phyloP scores from a whole-genome alignment of 306 rosid species.

The Morella rubra region DNA sequence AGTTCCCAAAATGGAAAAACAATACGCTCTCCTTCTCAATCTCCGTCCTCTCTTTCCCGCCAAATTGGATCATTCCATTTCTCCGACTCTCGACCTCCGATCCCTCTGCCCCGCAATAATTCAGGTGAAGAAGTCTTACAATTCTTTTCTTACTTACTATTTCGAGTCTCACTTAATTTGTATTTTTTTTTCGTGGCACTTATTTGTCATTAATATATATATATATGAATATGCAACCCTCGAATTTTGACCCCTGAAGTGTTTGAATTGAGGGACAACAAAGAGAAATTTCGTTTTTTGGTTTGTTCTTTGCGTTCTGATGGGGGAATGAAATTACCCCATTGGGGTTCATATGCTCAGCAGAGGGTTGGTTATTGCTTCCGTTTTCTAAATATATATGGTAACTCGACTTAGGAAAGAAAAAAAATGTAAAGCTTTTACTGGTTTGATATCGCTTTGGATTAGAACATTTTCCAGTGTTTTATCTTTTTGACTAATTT shows the following conservation, averaged over 20 bases:
- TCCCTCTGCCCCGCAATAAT: slow-evolving; percentile 18
- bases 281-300: background rate
- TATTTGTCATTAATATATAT: background rate
- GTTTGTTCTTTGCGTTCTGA: background rate
- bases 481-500: background rate
- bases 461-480: slow-evolving; percentile 8
- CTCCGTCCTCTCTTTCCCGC: slow-evolving; percentile 38
- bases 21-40: slow-evolving; percentile 8
- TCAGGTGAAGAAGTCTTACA: slow-evolving; percentile 37
- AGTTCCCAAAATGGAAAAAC: slow-evolving; percentile 63
- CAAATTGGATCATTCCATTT: slow-evolving; percentile 59
- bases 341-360: background rate
- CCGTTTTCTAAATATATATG: background rate
- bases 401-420: background rate
- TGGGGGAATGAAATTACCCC: slow-evolving; percentile 7
- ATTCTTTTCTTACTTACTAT: background rate
- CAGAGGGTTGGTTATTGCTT: background rate
- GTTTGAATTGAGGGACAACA: background rate
- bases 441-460: background rate
- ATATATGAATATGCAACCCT: no score
- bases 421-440: background rate
- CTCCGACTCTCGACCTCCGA: slow-evolving; percentile 42
- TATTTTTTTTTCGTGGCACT: background rate
- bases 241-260: background rate
- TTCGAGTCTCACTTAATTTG: background rate